A percentile compares a stretch with the other conserved stretches of the same genome.
These are phyloP conservation scores for Passiflora organensis DNA, from an alignment of 345 rosid genomes.

Conservation along the genomic window DNA sequence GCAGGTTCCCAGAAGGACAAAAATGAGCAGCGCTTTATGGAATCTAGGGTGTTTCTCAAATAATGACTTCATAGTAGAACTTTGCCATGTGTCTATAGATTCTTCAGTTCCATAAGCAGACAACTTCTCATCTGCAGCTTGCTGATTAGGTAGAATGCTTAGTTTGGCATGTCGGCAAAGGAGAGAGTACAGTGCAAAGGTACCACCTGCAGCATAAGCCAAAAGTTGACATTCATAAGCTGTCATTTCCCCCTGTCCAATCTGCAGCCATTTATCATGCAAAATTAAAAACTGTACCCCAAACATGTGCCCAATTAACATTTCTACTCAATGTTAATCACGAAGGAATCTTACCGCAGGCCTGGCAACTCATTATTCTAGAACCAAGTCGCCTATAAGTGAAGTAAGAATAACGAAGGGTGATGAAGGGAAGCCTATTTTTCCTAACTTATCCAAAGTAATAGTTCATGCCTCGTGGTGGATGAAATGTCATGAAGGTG, in stretches of 20 bases:
- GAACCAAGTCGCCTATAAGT: neutral
- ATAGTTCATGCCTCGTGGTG: neutral
- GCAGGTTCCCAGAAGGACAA: constrained; percentile 19
- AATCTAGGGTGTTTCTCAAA: constrained; percentile 52
- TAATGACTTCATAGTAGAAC: constrained; percentile 45
- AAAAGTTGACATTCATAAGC: constrained; percentile 13
- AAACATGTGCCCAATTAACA: no score
- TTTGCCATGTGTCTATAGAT: constrained; percentile 43
- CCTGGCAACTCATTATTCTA: neutral
- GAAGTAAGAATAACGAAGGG: neutral
- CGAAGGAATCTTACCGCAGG: neutral
- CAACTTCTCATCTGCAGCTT: constrained; percentile 12
- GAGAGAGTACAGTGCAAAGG: constrained; percentile 23
- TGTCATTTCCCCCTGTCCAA: constrained; percentile 19
- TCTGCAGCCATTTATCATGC: constrained; percentile 3
- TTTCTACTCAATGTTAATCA: neutral
- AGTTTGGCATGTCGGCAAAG: constrained; percentile 18
- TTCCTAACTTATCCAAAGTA: neutral
- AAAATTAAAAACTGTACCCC: no score
- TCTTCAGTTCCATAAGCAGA: constrained; percentile 25
- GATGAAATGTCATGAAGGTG: neutral
- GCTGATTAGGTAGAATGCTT: constrained; percentile 15
- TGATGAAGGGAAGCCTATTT: neutral
- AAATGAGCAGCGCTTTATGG: constrained; percentile 14
- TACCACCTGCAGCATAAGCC: constrained; percentile 12